These are phyloP conservation scores for Flaveria bidentis DNA, from an alignment of 129 eudicot species.

Conservation along the genomic window DNA sequence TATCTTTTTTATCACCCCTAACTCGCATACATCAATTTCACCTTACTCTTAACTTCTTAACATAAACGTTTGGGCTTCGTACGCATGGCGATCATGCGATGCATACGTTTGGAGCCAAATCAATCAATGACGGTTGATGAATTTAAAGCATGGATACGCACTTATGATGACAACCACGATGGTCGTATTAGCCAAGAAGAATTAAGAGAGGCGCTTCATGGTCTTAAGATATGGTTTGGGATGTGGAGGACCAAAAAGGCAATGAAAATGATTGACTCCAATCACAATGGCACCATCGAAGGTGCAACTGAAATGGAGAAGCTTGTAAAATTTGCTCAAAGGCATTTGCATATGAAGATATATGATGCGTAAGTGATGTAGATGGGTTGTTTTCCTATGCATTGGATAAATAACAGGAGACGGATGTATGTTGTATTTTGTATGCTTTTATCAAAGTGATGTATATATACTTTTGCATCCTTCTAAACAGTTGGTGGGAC, in stretches of 20 bases:
- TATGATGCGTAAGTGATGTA: slow-evolving; percentile 33
- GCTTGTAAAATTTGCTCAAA: slow-evolving; percentile 50
- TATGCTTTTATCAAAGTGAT: not conserved
- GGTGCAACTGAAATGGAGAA: slow-evolving; percentile 44
- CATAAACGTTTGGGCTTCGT: not conserved
- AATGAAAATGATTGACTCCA: slow-evolving; percentile 42
- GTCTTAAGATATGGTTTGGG: slow-evolving; percentile 51
- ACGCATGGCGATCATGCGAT: slow-evolving; percentile 50
- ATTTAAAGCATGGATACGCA: slow-evolving; percentile 59
- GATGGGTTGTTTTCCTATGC: slow-evolving; percentile 14
- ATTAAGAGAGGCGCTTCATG: slow-evolving; percentile 50
- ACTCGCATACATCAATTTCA: slow-evolving; percentile 17
- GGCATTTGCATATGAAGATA: slow-evolving; percentile 56
- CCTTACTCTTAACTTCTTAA: not conserved
- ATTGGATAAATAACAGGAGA: not conserved
- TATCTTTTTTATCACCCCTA: not conserved
- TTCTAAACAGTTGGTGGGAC: too few species aligned
- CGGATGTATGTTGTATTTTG: not conserved
- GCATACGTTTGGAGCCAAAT: slow-evolving; percentile 45
- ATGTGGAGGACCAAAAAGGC: slow-evolving; percentile 56
- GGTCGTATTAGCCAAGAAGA: slow-evolving; percentile 58
- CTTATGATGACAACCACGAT: slow-evolving; percentile 51
- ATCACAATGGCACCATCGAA: slow-evolving; percentile 45
- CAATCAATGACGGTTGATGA: slow-evolving; percentile 54
- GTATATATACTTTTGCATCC: not conserved